Evolutionary conservation across 129 eudicot species (phyloP), one percentile per base, ranked within the genome.

Genomic region (Apium graveolens): DNA sequence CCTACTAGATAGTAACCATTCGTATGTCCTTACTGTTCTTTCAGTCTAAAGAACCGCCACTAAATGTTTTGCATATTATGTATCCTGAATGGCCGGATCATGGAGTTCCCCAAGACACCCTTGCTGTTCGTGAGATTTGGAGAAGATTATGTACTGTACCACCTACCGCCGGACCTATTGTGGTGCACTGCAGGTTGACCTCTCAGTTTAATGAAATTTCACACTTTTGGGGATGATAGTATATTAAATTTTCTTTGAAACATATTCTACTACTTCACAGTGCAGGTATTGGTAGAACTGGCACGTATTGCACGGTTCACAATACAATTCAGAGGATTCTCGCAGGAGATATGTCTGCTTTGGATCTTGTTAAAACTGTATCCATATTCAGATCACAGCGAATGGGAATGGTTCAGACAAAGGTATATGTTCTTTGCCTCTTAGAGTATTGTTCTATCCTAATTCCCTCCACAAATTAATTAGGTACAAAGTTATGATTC

Each of bases 11-110:
- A 66, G 39, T 31, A 66, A 66, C 72, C 14, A 66, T 32, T 27
- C 11, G 10, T 1, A 5, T 66, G 24, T 32, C 72, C 6, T 69
- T 46, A 2, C 27, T 78, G 0, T 74, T 82, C 49, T 65, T 85
- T 87, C 93, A 92, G 97, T 88, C 92, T 49, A 86, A 88, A 80
- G 90, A 85, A 79, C 93, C 89, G 62, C 95, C 96, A 39, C 78
- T 88, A 66, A 80, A 88, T 80, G 91, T 95, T 85, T 84, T 95
- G 78, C 99, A 95, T 74, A 84, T 95, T 72, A 95, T 90, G 39
- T 90, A 92, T 86, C 97, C 96, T 48, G 99, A 92, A 75, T 95
- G 99, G 99, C 99, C 99, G 49, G 99, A 95, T 86, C 93, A 88
- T 62, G 99, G 99, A 80, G 99, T 95, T 76, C 99, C 99, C 1